A percentile compares a stretch with the other conserved stretches of the same genome.
Evolutionary conservation across 306 rosid species (phyloP).

Genomic region (Clitoria ternatea): DNA sequence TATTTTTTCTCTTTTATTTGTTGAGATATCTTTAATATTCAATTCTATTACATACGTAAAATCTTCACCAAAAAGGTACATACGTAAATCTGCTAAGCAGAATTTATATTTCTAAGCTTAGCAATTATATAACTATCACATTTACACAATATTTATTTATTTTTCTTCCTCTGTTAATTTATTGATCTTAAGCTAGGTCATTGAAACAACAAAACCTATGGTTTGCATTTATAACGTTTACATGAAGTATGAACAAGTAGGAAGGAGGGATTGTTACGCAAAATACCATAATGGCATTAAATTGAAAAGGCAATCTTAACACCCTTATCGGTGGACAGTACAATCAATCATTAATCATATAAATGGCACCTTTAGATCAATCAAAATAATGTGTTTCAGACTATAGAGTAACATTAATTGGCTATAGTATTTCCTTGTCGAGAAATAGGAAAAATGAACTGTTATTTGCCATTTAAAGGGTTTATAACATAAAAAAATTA

Average conservation of each 20-base stretch:
- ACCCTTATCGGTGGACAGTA: constrained; percentile 12
- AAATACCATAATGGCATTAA: background rate
- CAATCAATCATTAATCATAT: background rate
- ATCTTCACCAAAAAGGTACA: too few relatives aligned
- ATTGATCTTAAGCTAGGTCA: background rate
- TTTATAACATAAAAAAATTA: too few relatives aligned
- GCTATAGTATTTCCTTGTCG: background rate
- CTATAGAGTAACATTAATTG: background rate
- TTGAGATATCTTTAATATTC: too few relatives aligned
- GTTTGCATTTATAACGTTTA: constrained; percentile 21
- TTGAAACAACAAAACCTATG: background rate
- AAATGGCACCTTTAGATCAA: background rate
- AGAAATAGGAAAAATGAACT: background rate
- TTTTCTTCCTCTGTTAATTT: background rate
- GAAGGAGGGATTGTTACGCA: constrained; percentile 29
- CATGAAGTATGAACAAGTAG: constrained; percentile 20
- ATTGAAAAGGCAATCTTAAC: constrained; percentile 20
- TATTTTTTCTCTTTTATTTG: too few relatives aligned
- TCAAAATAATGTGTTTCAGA: background rate
- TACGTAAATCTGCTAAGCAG: too few relatives aligned
- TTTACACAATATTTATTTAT: background rate
- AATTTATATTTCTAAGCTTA: background rate
- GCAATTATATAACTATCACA: background rate
- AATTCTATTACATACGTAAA: too few relatives aligned
- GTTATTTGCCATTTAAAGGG: background rate